A percentile compares a stretch with the other conserved stretches of the same genome.
phyloP scores from a whole-genome alignment of 305 asterid species.

The Fraxinus xanthoxyloides region DNA sequence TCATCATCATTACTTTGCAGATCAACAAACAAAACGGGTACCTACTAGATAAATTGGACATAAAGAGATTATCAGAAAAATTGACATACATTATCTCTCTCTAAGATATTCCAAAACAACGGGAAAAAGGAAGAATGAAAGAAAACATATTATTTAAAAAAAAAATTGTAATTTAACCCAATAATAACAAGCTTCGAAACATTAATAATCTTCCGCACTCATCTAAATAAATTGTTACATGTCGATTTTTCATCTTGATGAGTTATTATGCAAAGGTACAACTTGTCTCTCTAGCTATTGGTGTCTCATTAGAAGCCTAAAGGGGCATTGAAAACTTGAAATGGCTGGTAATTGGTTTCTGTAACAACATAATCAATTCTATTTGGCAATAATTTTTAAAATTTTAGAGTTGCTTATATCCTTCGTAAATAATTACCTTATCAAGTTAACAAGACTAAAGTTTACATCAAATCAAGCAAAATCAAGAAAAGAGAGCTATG shows the following conservation, averaged over 20 bases:
- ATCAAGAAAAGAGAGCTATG: not conserved
- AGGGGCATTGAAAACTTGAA: not conserved
- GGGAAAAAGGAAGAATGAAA: not conserved
- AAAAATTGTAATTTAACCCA: not conserved
- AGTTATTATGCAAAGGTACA: not conserved
- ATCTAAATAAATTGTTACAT: not conserved
- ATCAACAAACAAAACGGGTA: not conserved
- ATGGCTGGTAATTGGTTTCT: not conserved
- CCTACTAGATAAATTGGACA: not conserved
- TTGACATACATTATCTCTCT: not conserved
- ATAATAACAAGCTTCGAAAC: not conserved
- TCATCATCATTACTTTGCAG: constrained; percentile 12
- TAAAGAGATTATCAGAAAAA: not conserved
- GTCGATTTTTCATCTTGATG: not conserved
- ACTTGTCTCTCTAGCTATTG: no score
- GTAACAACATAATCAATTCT: not conserved
- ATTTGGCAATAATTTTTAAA: not conserved
- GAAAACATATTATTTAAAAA: not conserved
- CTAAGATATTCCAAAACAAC: not conserved
- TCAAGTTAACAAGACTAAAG: not conserved
- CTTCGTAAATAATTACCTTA: not conserved
- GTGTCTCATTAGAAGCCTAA: not conserved
- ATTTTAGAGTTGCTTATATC: not conserved
- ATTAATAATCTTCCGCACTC: not conserved
- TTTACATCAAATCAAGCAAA: not conserved